Percentiles rank a stretch among this genome's conserved stretches.
phyloP scores from a whole-genome alignment of 495 filamentous ascomycete genomes.

The Xeromyces bisporus region DNA sequence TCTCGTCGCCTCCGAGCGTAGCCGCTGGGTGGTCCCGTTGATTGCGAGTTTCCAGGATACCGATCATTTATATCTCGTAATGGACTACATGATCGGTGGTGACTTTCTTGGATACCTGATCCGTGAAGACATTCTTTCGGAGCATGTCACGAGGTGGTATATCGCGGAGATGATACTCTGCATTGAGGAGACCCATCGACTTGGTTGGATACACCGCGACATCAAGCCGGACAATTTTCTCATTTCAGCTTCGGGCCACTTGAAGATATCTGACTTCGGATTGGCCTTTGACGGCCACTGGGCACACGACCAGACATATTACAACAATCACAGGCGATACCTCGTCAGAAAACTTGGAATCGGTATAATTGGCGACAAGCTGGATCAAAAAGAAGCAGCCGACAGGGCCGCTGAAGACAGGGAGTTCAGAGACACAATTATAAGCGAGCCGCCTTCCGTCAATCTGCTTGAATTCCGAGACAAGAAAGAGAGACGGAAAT shows the following conservation, averaged over 20 bases:
- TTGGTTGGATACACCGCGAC: conserved; percentile 84
- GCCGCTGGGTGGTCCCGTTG: conserved; percentile 74
- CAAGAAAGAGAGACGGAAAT: conserved; percentile 48
- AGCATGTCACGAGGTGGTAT: conserved; percentile 68
- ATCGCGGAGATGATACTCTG: conserved; percentile 89
- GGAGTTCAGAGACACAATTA: neutral
- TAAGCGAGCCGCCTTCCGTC: conserved; percentile 6
- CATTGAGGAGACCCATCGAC: conserved; percentile 77
- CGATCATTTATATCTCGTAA: conserved; percentile 72
- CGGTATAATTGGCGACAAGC: conserved; percentile 52
- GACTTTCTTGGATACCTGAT: conserved; percentile 81
- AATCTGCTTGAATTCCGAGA: conserved; percentile 63
- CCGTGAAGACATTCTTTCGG: conserved; percentile 61
- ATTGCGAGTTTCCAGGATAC: conserved; percentile 79
- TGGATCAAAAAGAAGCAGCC: conserved; percentile 40
- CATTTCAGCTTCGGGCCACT: conserved; percentile 68
- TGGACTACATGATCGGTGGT: conserved; percentile 95
- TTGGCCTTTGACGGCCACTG: conserved; percentile 90
- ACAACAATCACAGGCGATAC: conserved; percentile 61
- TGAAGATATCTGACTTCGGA: conserved; percentile 93
- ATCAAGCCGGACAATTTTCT: conserved; percentile 96
- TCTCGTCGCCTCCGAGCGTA: conserved; percentile 66
- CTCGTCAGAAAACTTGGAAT: conserved; percentile 62
- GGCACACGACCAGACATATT: conserved; percentile 77
- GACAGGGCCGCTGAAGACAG: conserved; percentile 6